These are phyloP conservation scores for Fusarium torreyae DNA, from an alignment of 2,329 filamentous ascomycete species.

Conservation along the genomic window DNA sequence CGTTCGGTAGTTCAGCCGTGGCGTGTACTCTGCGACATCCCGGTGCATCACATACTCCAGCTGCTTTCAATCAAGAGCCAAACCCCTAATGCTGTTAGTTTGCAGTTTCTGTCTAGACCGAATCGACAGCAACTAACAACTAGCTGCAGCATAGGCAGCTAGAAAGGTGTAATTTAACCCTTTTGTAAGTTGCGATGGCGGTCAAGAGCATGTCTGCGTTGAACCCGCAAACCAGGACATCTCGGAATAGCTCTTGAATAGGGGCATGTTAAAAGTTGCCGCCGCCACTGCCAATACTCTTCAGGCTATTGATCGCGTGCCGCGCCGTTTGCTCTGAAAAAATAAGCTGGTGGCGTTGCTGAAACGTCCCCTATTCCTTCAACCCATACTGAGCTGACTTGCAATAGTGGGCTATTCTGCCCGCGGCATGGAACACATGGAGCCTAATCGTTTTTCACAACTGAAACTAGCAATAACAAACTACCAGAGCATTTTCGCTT, in stretches of 20 bases:
- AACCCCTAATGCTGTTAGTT: conserved; percentile 10
- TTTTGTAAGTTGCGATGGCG: conserved; percentile 3
- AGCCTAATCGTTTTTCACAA: background rate
- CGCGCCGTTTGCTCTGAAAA: conserved; percentile 20
- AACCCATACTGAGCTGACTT: conserved; percentile 13
- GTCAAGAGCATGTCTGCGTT: conserved; percentile 13
- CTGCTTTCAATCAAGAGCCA: conserved; percentile 5
- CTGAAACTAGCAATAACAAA: conserved; percentile 16
- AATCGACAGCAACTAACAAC: conserved; percentile 7
- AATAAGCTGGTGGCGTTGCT: conserved; percentile 10
- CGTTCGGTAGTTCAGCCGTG: conserved; percentile 37
- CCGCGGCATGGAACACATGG: conserved; percentile 8
- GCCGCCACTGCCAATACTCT: conserved; percentile 13
- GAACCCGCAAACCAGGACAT: background rate
- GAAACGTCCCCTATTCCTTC: conserved; percentile 12
- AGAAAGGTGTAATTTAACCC: conserved; percentile 6
- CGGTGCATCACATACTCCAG: conserved; percentile 10
- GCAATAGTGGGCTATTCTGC: conserved; percentile 27
- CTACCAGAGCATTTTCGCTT: conserved; percentile 17
- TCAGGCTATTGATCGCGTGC: conserved; percentile 46
- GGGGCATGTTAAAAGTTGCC: conserved; percentile 16
- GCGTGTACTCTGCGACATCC: conserved; percentile 36
- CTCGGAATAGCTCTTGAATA: conserved; percentile 6
- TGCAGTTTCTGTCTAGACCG: conserved; percentile 5
- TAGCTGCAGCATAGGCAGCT: conserved; percentile 8